Conservation (phyloP, 1,284 basidiomycete genomes). For the Naganishia sp. region DNA sequence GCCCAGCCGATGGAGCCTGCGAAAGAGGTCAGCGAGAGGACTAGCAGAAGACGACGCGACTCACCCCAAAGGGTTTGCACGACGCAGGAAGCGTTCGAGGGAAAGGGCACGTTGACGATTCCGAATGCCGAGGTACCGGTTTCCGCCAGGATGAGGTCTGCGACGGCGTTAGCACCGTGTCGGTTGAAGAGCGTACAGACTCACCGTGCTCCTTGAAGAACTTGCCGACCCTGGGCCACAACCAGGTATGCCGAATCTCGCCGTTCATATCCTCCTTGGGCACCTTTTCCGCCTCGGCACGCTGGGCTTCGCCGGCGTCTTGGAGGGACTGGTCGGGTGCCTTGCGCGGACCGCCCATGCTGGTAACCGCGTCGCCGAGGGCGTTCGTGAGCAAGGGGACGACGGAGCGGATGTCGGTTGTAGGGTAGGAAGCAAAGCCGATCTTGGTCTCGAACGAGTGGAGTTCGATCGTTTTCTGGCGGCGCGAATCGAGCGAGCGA, state of each 20-base stretch:
- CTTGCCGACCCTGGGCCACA: slow-evolving; percentile 79
- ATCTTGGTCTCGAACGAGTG: slow-evolving; percentile 74
- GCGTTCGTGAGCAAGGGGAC: slow-evolving; percentile 52
- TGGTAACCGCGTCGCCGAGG: slow-evolving; percentile 44
- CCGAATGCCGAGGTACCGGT: slow-evolving; percentile 71
- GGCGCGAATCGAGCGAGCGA: neutral
- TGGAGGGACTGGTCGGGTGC: slow-evolving; percentile 35
- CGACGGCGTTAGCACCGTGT: neutral
- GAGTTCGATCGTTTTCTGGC: slow-evolving; percentile 61
- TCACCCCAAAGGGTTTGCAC: slow-evolving; percentile 38
- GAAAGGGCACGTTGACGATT: slow-evolving; percentile 73
- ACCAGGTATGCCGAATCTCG: slow-evolving; percentile 69
- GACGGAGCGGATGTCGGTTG: slow-evolving; percentile 56
- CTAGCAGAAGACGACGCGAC: slow-evolving; percentile 36
- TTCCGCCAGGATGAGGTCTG: slow-evolving; percentile 76
- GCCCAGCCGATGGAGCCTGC: slow-evolving; percentile 85
- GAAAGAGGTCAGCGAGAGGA: slow-evolving; percentile 2
- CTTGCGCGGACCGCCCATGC: slow-evolving; percentile 33
- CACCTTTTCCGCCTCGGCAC: slow-evolving; percentile 37
- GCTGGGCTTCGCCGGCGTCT: slow-evolving; percentile 40
- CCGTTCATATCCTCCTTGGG: slow-evolving; percentile 40
- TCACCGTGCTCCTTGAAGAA: slow-evolving; percentile 71
- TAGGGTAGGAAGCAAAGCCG: slow-evolving; percentile 55
- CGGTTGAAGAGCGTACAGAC: slow-evolving; percentile 11
- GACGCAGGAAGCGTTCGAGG: slow-evolving; percentile 60